These are phyloP conservation scores for Glycyrrhiza uralensis DNA, from an alignment of 306 rosid species.

Conservation along the genomic window DNA sequence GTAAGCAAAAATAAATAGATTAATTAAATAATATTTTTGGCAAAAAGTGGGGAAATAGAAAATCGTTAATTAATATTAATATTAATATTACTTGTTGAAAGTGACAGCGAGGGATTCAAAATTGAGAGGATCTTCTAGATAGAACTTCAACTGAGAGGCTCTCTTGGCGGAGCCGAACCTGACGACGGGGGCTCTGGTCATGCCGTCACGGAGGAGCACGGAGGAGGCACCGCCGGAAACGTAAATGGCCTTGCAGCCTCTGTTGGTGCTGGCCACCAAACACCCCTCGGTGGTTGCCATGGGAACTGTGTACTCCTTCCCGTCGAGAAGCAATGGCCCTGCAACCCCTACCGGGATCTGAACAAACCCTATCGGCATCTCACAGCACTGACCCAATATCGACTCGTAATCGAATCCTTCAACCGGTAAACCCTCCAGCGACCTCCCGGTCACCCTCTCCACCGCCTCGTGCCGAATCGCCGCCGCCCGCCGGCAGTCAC, in stretches of 20 bases:
- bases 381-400: constrained; percentile 90
- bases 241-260: constrained; percentile 85
- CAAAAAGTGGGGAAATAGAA: background rate
- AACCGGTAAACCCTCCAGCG: constrained; percentile 55
- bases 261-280: constrained; percentile 80
- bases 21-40: background rate
- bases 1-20: no score
- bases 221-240: constrained; percentile 77
- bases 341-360: constrained; percentile 93
- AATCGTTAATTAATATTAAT: background rate
- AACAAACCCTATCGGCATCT: constrained; percentile 81
- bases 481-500: constrained; percentile 67
- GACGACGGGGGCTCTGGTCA: constrained; percentile 92
- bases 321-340: constrained; percentile 75
- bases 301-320: constrained; percentile 64
- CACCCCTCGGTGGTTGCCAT: constrained; percentile 96
- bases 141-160: constrained; percentile 74
- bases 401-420: constrained; percentile 77
- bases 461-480: constrained; percentile 59
- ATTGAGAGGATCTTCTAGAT: constrained; percentile 61
- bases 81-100: constrained; percentile 85
- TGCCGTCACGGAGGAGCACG: constrained; percentile 61
- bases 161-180: constrained; percentile 62
- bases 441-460: constrained; percentile 53
- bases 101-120: constrained; percentile 53